Base-by-base conservation (phyloP, 768 basidiomycete genomes). In the Russula brevipes region DNA sequence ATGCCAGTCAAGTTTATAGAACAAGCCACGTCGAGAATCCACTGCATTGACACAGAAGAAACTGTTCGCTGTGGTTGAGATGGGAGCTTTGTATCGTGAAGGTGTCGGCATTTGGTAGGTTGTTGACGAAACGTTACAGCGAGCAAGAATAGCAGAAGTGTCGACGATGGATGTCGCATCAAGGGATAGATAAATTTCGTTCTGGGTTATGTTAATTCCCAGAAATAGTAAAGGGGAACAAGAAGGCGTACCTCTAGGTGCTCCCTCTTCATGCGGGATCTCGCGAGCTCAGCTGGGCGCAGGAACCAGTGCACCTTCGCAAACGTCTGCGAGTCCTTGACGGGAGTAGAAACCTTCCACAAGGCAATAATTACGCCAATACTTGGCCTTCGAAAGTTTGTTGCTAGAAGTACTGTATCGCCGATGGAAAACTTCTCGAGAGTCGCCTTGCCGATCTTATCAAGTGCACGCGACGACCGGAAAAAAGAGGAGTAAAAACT, bases 291-390 rank as follows among this genome's bases (percentile, higher is more conserved):
- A 0, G 75, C 73, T 1, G 88, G 88, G 38, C 84, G 75, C 64
- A 88, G 74, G 69, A 91, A 92, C 89, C 89, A 92, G 67, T 90
- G 89, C 30, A 91, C 73, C 33, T 81, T 79, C 30, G 88, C 73
- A 59, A 81, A 78, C 77, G 85, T 83, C 54, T 75, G 79, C 12
- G 55, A 47, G 42, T 72, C 68, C 2, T 69, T 70, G 39, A 75
- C 72, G n/a, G 73, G 75, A 2, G 60, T 74, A 57, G 72, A 71
- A 2, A 76, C 75, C 59, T 87, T 82, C 86, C 88, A 91, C 78
- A 92, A 82, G 0, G 86, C 77, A 17, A 82, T 75, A 52, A 92
- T 85, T 46, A 90, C 84, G 4, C 82, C 90, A 55, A 90, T 75
- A 65, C 88, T 89, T 0, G 84, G 82, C 11, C 76, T 76, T 39